Percentiles rank a stretch among this genome's conserved stretches.
These are phyloP conservation scores for Rhamnella rubrinervis DNA, from an alignment of 331 rosid genomes.

Conservation along the genomic window DNA sequence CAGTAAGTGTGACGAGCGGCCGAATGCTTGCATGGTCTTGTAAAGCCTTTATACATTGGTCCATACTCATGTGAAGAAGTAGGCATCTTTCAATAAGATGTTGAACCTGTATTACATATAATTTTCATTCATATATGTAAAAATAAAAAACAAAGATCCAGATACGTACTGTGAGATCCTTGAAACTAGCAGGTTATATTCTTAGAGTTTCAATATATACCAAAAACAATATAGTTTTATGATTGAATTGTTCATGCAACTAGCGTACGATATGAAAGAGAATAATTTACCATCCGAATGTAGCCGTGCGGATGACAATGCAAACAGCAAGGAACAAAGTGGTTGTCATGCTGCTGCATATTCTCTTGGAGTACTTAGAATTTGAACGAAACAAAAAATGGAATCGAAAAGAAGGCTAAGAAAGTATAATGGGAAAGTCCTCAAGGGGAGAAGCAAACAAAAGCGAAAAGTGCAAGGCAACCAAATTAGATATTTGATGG, in stretches of 20 bases:
- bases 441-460: constrained; percentile 5
- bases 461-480: constrained; percentile 25
- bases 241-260: background rate
- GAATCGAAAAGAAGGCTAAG: constrained; percentile 12
- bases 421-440: constrained; percentile 26
- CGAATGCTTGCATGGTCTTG: constrained; percentile 71
- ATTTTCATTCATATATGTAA: constrained; percentile 30
- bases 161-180: too few relatives aligned
- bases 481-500: constrained; percentile 40
- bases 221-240: too few relatives aligned
- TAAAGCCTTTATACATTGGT: constrained; percentile 70
- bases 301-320: constrained; percentile 74
- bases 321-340: constrained; percentile 63
- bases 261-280: background rate
- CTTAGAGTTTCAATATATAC: too few relatives aligned
- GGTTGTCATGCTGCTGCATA: constrained; percentile 44
- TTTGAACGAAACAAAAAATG: constrained; percentile 15
- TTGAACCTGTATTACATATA: constrained; percentile 57
- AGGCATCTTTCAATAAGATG: constrained; percentile 90
- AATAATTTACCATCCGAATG: constrained; percentile 63
- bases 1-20: constrained; percentile 79
- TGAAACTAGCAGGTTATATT: too few relatives aligned
- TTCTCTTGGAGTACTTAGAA: constrained; percentile 7
- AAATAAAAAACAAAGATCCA: background rate
- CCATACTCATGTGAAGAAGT: constrained; percentile 74